Base-by-base conservation (phyloP, 1,284 basidiomycete genomes). In the Heterobasidion parviporum region DNA sequence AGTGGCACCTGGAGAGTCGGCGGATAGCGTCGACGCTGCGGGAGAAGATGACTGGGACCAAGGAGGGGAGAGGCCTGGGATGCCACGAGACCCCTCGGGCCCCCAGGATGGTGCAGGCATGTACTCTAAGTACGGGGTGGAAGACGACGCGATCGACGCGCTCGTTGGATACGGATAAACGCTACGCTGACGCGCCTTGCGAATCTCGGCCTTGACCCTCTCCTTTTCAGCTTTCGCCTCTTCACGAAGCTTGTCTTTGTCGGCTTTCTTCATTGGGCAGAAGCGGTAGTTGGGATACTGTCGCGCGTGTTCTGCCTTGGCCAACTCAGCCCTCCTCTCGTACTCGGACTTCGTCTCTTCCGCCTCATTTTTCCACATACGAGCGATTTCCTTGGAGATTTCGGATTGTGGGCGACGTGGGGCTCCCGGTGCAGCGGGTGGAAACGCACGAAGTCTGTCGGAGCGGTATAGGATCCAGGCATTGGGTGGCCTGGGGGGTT, bases 391-490 rank as follows among this genome's bases (percentile, higher is more conserved):
- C 61, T 81, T 82, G 43, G 91, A 93, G 53, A 93, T 78, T 33
- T 83, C 78, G 0, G 87, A 80, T 67, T 93, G 90, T 0, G 83
- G 77, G n/a, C 76, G 67, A 47, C 79, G 70, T 12, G 69, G 67
- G 55, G 69, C 64, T 26, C 70, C 71, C n/a, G 72, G 70, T 38
- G n/a, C 10, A 14, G 8, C 34, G 15, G 72, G 71, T 4, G 77
- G 62, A 38, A 77, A 64, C 33, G 72, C 69, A 46, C 65, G 66
- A 55, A 83, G 75, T 65, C 80, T 84, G 61, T 85, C 80, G 2
- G 86, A 85, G 46, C 93, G 83, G 68, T 92, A 97, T n/a, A 96
- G 64, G 59, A 97, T 95, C 91, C 92, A 96, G 0, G 93, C 86
- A 68, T 96, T 96, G 15, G 86, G 84, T 2, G 94, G 94, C 0